Evolutionary conservation across 2,329 filamentous ascomycete genomes (phyloP).

Genomic region (Neocucurbitaria cava): DNA sequence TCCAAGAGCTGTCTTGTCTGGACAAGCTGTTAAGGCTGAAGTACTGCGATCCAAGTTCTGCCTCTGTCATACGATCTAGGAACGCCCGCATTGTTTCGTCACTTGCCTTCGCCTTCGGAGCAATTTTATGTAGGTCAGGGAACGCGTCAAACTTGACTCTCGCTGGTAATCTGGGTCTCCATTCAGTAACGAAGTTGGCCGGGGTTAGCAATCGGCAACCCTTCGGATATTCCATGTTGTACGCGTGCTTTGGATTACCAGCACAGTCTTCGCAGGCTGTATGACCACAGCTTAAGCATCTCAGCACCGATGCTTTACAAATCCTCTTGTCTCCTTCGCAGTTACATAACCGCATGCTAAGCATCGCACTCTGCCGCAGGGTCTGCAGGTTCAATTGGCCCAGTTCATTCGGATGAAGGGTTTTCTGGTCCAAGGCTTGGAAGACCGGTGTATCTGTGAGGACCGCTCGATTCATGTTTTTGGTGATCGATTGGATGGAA

Average conservation of each 20-base stretch:
- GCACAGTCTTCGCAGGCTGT: conserved; percentile 63
- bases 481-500: background rate
- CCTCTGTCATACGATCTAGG: conserved; percentile 12
- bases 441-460: background rate
- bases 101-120: background rate
- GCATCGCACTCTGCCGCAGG: conserved; percentile 29
- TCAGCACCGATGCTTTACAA: conserved; percentile 50
- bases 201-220: conserved; percentile 46
- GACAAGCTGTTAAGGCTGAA: conserved; percentile 27
- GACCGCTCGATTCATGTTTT: background rate
- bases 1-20: conserved; percentile 49
- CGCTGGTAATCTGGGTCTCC: conserved; percentile 43
- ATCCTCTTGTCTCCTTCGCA: conserved; percentile 62
- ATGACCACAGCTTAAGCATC: conserved; percentile 61
- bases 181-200: conserved; percentile 51
- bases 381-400: conserved; percentile 14
- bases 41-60: conserved; percentile 6
- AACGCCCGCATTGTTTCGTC: conserved; percentile 9
- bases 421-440: background rate
- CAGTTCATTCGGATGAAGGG: background rate
- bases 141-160: conserved; percentile 29
- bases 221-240: conserved; percentile 25
- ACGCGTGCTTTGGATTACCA: conserved; percentile 61
- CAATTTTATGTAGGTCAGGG: conserved; percentile 6
- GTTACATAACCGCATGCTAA: conserved; percentile 58